Percentiles rank a stretch among this genome's conserved stretches.
These are phyloP conservation scores for Xylaria nigripes DNA, from an alignment of 495 filamentous ascomycete species.

Conservation along the genomic window DNA sequence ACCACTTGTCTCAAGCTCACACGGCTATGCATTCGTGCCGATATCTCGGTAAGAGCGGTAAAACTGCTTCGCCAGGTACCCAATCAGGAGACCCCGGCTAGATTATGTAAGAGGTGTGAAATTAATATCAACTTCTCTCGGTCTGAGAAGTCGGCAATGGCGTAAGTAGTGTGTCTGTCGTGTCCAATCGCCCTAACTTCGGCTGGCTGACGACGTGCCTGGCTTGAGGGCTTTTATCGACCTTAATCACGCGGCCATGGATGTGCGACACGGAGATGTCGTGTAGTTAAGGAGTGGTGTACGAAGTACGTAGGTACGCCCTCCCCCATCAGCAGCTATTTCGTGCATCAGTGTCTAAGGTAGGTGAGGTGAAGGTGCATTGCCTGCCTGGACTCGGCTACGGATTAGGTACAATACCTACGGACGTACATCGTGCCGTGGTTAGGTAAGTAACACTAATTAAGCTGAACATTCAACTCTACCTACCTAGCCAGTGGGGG, in stretches of 20 bases:
- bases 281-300: not conserved
- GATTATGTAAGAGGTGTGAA: slow-evolving; percentile 1
- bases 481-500: too few species aligned
- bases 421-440: too few species aligned
- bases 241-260: not conserved
- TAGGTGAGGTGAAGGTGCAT: too few species aligned
- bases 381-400: too few species aligned
- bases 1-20: not conserved
- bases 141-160: not conserved
- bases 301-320: not conserved
- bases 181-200: not conserved
- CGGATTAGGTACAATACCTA: too few species aligned
- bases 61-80: not conserved
- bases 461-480: too few species aligned
- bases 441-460: too few species aligned
- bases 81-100: not conserved
- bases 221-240: slow-evolving; percentile 4
- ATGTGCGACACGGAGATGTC: not conserved
- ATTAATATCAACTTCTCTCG: slow-evolving; percentile 3
- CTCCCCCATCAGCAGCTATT: too few species aligned
- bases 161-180: not conserved
- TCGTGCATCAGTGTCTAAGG: too few species aligned
- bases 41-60: not conserved
- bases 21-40: not conserved
- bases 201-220: slow-evolving; percentile 3